A percentile compares a stretch with the other conserved stretches of the same genome.
These are phyloP conservation scores for Ceratocystis ficicola DNA, from an alignment of 2,329 filamentous ascomycete genomes.

Conservation along the genomic window DNA sequence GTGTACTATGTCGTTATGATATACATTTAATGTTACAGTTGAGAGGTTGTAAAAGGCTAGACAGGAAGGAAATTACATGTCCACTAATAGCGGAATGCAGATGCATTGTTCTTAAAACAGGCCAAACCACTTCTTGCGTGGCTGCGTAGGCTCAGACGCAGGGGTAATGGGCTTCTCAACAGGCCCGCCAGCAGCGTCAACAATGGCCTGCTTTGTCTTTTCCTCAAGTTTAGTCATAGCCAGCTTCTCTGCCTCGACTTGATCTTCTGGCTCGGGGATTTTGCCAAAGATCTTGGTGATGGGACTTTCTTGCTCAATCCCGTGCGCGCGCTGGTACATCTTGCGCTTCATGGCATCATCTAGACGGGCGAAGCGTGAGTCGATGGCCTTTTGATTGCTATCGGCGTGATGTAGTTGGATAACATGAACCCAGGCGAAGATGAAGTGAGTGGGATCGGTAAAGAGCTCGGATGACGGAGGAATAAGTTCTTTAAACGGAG, in stretches of 20 bases:
- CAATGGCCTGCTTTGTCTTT: constrained; percentile 21
- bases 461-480: constrained; percentile 58
- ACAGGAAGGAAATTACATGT: not conserved
- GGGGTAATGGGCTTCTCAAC: not conserved
- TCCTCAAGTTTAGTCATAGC: constrained; percentile 11
- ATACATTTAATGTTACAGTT: constrained; percentile 10
- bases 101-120: constrained; percentile 13
- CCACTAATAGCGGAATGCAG: not conserved
- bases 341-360: constrained; percentile 82
- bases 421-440: constrained; percentile 55
- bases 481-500: constrained; percentile 67
- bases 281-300: constrained; percentile 37
- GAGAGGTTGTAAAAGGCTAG: not conserved
- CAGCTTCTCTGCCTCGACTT: constrained; percentile 30
- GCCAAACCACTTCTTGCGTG: constrained; percentile 22
- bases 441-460: constrained; percentile 55
- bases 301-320: constrained; percentile 52
- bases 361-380: constrained; percentile 58
- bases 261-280: constrained; percentile 30
- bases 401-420: constrained; percentile 65
- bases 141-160: not conserved
- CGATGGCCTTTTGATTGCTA: constrained; percentile 53
- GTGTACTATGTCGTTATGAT: not conserved
- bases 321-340: constrained; percentile 76
- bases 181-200: constrained; percentile 13